Base-by-base conservation (phyloP, 1,284 basidiomycete species). In the Stygiomarasmius scandens region DNA sequence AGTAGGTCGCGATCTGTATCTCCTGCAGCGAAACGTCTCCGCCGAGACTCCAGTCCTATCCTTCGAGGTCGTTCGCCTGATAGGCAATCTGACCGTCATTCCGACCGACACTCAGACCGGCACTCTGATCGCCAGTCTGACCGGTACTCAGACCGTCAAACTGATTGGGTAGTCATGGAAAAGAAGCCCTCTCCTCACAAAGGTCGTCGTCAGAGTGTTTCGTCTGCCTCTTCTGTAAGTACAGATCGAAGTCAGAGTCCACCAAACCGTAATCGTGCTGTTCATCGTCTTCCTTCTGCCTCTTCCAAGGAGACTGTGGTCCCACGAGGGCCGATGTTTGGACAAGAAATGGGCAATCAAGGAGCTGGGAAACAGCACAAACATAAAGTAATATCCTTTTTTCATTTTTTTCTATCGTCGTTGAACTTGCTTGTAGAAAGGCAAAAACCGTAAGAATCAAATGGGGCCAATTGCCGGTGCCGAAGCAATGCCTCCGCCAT, bases 201-300 rank as follows among this genome's bases (percentile, higher is more conserved):
- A 56, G 62, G 54, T 47, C 70, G 77, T 54, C 71, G 72, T 54
- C 71, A 77, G 62, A 85, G 82, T 61, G 52, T 77, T 3, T 85
- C 84, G 19, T 78, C 79, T 10, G 75, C 73, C 44, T 78, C 79
- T 29, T 85, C 77, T 53, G 65, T 74, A 48, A 83, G 81, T 60
- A 77, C 78, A 47, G 83, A 80, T 59, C 73, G 83, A 50, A 29
- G 53, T 48, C 45, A 23, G 10, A 48, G 32, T 46, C 53, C 46
- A n/a, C 22, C 27, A 2, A 14, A 19, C 16, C 38, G 38, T 41
- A 19, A 6, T n/a, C 81, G 78, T 58, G 74, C 83, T 11, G 78
- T 87, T 46, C 89, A 90, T 69, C 81, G 88, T 43, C 73, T 90
- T 27, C 89, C 88, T 29, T 63, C 77, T 12, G 69, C 62, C 10